A percentile compares a stretch with the other conserved stretches of the same genome.
These are phyloP conservation scores for Luvunga scandens DNA, from an alignment of 345 rosid species.

Conservation along the genomic window DNA sequence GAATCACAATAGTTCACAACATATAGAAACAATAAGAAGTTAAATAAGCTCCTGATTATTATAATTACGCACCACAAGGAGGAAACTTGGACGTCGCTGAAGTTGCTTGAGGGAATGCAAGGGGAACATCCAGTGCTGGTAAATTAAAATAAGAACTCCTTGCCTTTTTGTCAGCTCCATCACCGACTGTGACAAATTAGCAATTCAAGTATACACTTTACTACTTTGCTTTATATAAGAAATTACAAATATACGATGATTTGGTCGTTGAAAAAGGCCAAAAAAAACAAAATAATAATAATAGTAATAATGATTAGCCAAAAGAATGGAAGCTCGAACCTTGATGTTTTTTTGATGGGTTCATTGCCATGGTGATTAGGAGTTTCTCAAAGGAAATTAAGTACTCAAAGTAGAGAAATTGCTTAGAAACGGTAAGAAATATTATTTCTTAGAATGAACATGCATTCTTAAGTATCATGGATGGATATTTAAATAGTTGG, in stretches of 20 bases:
- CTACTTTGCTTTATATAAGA: neutral
- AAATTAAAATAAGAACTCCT: slow-evolving; percentile 54
- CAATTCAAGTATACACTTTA: slow-evolving; percentile 3
- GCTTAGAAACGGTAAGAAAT: neutral
- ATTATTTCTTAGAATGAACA: neutral
- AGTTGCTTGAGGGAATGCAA: slow-evolving; percentile 87
- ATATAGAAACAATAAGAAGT: neutral
- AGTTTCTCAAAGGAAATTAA: neutral
- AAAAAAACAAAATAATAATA: too few relatives aligned
- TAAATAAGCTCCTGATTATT: neutral
- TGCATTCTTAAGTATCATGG: neutral
- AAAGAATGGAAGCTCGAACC: neutral
- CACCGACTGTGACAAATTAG: too few relatives aligned
- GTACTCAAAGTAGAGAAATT: neutral
- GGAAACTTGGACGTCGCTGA: slow-evolving; percentile 74
- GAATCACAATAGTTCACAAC: neutral
- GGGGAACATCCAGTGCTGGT: slow-evolving; percentile 69
- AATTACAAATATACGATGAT: too few relatives aligned
- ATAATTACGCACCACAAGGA: slow-evolving; percentile 50
- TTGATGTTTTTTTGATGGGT: neutral
- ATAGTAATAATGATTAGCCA: too few relatives aligned
- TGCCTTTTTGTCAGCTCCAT: neutral
- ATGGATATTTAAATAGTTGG: neutral
- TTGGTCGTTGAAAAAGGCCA: too few relatives aligned
- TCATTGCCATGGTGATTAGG: neutral